Evolutionary conservation across 2,329 filamentous ascomycete genomes (phyloP).

Genomic region (Proliferodiscus dingleyae): DNA sequence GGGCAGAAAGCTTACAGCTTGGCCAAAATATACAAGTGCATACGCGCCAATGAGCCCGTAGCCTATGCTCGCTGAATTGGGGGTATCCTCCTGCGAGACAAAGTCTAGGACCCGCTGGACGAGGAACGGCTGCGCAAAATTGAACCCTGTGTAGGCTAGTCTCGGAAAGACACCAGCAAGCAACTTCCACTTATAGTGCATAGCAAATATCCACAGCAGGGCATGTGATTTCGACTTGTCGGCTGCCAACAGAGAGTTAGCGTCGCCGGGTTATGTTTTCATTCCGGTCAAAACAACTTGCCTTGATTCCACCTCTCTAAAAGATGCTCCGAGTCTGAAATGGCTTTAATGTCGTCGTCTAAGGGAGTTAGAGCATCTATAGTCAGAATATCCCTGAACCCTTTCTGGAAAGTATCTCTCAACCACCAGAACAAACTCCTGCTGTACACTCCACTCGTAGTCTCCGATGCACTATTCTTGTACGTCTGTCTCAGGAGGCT

Average conservation of each 20-base stretch:
- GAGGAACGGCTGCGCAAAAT: constrained; percentile 42
- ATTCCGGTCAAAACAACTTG: neutral
- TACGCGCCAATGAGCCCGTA: constrained; percentile 40
- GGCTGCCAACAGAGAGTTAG: neutral
- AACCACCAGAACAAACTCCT: neutral
- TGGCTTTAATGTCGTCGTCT: neutral
- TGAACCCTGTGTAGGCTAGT: constrained; percentile 37
- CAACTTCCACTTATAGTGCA: constrained; percentile 6
- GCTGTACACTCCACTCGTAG: neutral
- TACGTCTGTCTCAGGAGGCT: neutral
- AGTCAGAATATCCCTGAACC: neutral
- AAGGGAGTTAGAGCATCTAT: neutral
- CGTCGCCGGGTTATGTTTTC: neutral
- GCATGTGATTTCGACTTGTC: neutral
- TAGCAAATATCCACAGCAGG: neutral
- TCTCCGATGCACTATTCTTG: neutral
- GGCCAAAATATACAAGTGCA: constrained; percentile 37
- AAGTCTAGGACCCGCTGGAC: constrained; percentile 33
- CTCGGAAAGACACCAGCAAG: constrained; percentile 32
- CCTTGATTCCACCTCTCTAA: neutral
- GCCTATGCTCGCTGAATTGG: constrained; percentile 23
- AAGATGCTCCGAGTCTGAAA: neutral
- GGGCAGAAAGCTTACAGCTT: constrained; percentile 32
- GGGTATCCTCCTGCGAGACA: constrained; percentile 25
- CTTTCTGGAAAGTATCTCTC: neutral